Percentiles rank a stretch among this genome's conserved stretches.
Conservation (phyloP, 2,329 filamentous ascomycete species). For the Thermochaetoides dissita region DNA sequence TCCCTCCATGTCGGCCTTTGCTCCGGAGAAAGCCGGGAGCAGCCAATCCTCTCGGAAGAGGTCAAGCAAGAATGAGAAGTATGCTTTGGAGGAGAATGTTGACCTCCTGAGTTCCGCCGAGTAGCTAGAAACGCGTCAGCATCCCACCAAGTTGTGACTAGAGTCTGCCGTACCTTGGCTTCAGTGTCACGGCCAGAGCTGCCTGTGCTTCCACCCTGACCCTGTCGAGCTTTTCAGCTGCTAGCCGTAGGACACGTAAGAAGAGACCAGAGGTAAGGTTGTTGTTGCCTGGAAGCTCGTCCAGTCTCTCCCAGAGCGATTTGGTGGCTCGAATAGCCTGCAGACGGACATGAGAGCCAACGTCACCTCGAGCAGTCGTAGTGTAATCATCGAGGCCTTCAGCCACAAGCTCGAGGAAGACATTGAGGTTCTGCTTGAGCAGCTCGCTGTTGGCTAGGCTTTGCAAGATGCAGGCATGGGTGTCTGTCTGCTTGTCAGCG, state of each 20-base stretch:
- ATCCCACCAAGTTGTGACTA: too few relatives aligned
- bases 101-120: conserved; percentile 22
- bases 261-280: conserved; percentile 27
- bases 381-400: conserved; percentile 77
- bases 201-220: conserved; percentile 56
- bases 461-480: conserved; percentile 39
- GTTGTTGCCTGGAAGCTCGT: background rate
- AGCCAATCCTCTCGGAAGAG: conserved; percentile 27
- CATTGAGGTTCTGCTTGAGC: conserved; percentile 25
- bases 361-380: conserved; percentile 73
- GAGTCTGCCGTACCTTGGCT: conserved; percentile 25
- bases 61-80: conserved; percentile 42
- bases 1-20: conserved; percentile 17
- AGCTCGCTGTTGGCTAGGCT: conserved; percentile 35
- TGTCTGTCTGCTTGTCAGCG: conserved; percentile 35
- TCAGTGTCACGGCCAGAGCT: conserved; percentile 32
- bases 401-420: conserved; percentile 32
- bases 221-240: conserved; percentile 80
- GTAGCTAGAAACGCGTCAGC: conserved; percentile 13
- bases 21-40: conserved; percentile 23
- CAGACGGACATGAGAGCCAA: conserved; percentile 73
- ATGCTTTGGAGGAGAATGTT: conserved; percentile 43
- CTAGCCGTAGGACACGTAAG: conserved; percentile 48
- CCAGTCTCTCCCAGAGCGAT: conserved; percentile 38
- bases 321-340: conserved; percentile 67